Percentiles rank a stretch among this genome's conserved stretches.
Evolutionary conservation across 768 basidiomycete genomes (phyloP).

Genomic region (Porpolomopsis calyptriformis): DNA sequence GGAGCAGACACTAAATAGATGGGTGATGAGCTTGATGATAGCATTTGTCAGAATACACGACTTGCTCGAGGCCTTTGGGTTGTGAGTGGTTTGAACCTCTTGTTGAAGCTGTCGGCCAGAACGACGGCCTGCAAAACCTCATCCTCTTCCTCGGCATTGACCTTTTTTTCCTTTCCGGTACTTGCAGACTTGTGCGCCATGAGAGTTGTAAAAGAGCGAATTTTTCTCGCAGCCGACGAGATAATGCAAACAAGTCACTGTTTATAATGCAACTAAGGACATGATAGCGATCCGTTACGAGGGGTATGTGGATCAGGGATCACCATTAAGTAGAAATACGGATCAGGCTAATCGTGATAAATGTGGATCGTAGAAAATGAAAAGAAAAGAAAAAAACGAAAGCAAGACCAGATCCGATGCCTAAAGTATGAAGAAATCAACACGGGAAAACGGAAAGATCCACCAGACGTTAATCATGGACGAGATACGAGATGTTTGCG

Average conservation of each 20-base stretch:
- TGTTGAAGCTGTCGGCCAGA: slow-evolving; percentile 94
- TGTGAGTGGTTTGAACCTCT: slow-evolving; percentile 85
- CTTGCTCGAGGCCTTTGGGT: slow-evolving; percentile 76
- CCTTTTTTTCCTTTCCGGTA: slow-evolving; percentile 44
- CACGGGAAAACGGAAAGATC: slow-evolving; percentile 25
- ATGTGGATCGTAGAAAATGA: slow-evolving; percentile 30
- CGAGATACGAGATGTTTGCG: slow-evolving; percentile 23
- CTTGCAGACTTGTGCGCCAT: slow-evolving; percentile 58
- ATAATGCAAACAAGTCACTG: slow-evolving; percentile 2
- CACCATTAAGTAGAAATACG: slow-evolving; percentile 57
- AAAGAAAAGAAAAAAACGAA: slow-evolving; percentile 22
- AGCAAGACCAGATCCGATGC: slow-evolving; percentile 49
- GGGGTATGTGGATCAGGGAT: slow-evolving; percentile 50
- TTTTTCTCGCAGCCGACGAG: not conserved
- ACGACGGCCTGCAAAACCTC: slow-evolving; percentile 91
- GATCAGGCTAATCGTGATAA: slow-evolving; percentile 57
- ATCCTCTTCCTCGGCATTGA: slow-evolving; percentile 55
- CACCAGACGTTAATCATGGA: slow-evolving; percentile 30
- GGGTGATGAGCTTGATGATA: slow-evolving; percentile 9
- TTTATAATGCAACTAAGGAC: slow-evolving; percentile 34
- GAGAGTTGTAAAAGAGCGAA: slow-evolving; percentile 7
- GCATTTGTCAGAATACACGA: slow-evolving; percentile 9
- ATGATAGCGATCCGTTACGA: slow-evolving; percentile 46
- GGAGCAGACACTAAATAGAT: slow-evolving; percentile 69
- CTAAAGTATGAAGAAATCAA: slow-evolving; percentile 31